Evolutionary conservation across 2,329 filamentous ascomycete genomes (phyloP).

Genomic region (Ophiostoma triangulosporum): DNA sequence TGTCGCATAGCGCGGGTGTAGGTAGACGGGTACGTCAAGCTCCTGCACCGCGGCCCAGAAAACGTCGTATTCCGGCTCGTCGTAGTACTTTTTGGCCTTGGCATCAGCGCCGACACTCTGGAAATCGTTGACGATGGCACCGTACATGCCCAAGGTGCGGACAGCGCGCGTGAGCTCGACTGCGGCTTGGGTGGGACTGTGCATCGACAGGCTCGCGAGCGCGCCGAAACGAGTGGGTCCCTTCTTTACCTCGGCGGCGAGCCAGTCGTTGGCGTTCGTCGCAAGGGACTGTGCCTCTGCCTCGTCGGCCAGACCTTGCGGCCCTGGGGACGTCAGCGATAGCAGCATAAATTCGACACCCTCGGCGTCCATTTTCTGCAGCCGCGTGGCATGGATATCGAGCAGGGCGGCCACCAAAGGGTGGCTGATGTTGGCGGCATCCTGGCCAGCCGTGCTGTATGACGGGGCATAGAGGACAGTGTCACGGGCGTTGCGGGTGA

Average conservation of each 20-base stretch:
- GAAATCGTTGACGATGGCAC: conserved; percentile 23
- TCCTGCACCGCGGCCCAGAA: conserved; percentile 22
- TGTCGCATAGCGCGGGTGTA: conserved; percentile 22
- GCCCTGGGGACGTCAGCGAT: conserved; percentile 21
- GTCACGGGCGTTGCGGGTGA: conserved; percentile 18
- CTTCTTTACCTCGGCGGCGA: conserved; percentile 17
- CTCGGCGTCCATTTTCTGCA: conserved; percentile 22
- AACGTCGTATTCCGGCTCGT: conserved; percentile 18
- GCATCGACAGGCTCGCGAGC: conserved; percentile 23
- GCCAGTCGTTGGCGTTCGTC: conserved; percentile 21
- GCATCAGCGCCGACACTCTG: conserved; percentile 14
- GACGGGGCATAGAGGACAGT: conserved; percentile 19
- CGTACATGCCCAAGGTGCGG: conserved; percentile 21
- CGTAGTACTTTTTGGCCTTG: conserved; percentile 17
- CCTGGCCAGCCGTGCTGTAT: conserved; percentile 9
- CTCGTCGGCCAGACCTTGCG: conserved; percentile 19
- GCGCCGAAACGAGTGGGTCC: conserved; percentile 21
- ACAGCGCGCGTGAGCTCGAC: conserved; percentile 20
- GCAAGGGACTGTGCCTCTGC: conserved; percentile 18
- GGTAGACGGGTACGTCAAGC: conserved; percentile 22
- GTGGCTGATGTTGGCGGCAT: conserved; percentile 12
- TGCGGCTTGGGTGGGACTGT: conserved; percentile 18
- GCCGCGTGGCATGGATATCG: conserved; percentile 20
- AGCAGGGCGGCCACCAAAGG: conserved; percentile 18
- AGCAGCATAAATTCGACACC: conserved; percentile 26